Percentiles rank a stretch among this genome's conserved stretches.
Conservation (phyloP, 2,329 filamentous ascomycete genomes). For the Knufia petricola region DNA sequence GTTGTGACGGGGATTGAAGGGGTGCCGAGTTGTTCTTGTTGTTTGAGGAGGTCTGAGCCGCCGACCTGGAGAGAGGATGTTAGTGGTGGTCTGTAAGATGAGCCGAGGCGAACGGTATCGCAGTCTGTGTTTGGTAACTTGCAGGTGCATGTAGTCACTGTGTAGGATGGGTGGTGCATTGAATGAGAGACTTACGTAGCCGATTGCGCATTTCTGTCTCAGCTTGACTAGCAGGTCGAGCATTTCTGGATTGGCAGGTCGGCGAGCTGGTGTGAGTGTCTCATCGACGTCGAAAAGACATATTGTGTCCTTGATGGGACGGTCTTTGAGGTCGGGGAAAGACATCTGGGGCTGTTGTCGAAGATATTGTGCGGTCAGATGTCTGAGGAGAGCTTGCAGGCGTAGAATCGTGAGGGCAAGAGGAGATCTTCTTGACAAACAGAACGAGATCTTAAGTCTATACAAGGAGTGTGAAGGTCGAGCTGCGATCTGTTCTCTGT, state of each 20-base stretch:
- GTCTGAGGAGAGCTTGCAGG: not conserved
- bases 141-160: not conserved
- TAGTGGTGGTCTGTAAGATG: too few relatives aligned
- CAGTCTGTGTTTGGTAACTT: too few relatives aligned
- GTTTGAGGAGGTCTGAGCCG: conserved; percentile 83
- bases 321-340: conserved; percentile 69
- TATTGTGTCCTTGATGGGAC: conserved; percentile 86
- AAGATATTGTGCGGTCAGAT: not conserved
- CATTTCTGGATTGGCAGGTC: conserved; percentile 71
- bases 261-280: conserved; percentile 74
- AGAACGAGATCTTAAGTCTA: not conserved
- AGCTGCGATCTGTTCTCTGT: conserved; percentile 1
- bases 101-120: too few relatives aligned
- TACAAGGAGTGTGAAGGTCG: not conserved
- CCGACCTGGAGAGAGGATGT: conserved; percentile 48
- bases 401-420: not conserved
- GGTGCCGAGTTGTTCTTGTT: conserved; percentile 87
- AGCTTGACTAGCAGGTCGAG: conserved; percentile 68
- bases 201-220: conserved; percentile 79
- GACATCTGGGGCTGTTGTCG: not conserved
- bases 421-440: not conserved
- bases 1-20: conserved; percentile 59
- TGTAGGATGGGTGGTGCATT: not conserved
- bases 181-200: conserved; percentile 49
- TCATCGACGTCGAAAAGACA: conserved; percentile 93